A percentile compares a stretch with the other conserved stretches of the same genome.
Conservation (phyloP, 2,329 filamentous ascomycete genomes). For the Thelonectria discophora region DNA sequence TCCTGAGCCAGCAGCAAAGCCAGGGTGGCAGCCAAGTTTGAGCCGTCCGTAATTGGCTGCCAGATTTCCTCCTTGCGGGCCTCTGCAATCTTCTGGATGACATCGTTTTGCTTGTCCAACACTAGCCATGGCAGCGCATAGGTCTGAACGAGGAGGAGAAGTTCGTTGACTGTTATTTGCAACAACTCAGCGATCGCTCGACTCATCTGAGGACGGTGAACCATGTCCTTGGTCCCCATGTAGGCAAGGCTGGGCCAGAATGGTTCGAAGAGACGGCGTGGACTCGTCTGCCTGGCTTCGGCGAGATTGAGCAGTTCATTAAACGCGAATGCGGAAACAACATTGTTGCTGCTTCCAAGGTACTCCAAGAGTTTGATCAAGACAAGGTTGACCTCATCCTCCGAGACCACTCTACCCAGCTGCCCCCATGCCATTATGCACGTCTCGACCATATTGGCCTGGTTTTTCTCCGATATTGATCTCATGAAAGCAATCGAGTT, state of each 20-base stretch:
- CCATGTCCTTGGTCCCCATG: conserved; percentile 82
- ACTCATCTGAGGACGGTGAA: conserved; percentile 81
- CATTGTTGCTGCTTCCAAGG: conserved; percentile 81
- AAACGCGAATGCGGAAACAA: conserved; percentile 83
- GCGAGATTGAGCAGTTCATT: conserved; percentile 82
- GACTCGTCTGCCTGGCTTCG: conserved; percentile 67
- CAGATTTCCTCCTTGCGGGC: conserved; percentile 76
- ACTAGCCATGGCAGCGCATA: conserved; percentile 90
- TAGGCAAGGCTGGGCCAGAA: conserved; percentile 91
- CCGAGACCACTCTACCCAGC: conserved; percentile 77
- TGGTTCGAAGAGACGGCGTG: conserved; percentile 78
- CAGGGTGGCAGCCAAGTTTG: conserved; percentile 66
- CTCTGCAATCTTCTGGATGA: conserved; percentile 82
- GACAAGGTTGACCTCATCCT: conserved; percentile 87
- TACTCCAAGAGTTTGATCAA: conserved; percentile 87
- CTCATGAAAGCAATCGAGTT: conserved; percentile 76
- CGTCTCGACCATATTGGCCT: conserved; percentile 78
- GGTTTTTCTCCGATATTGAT: conserved; percentile 74
- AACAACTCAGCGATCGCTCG: conserved; percentile 83
- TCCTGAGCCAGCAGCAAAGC: conserved; percentile 68
- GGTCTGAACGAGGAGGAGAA: conserved; percentile 79
- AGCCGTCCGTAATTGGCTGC: conserved; percentile 61
- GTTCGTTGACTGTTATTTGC: conserved; percentile 75
- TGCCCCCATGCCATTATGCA: conserved; percentile 88
- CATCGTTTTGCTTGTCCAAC: conserved; percentile 76